phyloP scores from a whole-genome alignment of 1,139 yeast genomes.

The Diutina sp. region DNA sequence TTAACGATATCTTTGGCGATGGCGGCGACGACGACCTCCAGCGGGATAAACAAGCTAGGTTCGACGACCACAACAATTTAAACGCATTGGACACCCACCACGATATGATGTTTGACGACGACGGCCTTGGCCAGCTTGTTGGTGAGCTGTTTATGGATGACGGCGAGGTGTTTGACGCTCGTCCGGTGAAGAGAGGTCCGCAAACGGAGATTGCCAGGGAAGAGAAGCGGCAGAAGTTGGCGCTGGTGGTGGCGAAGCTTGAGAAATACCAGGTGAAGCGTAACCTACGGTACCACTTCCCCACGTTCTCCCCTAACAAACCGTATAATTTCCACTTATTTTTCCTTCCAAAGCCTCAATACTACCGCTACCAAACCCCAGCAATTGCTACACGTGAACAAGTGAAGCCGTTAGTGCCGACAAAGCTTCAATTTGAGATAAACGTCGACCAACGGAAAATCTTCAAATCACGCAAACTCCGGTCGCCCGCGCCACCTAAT shows the following conservation, averaged over 20 bases:
- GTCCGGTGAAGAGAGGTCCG: background rate
- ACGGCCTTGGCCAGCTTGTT: constrained; percentile 26
- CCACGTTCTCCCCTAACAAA: constrained; percentile 43
- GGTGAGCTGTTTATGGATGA: background rate
- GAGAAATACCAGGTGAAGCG: constrained; percentile 21
- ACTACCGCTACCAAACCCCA: constrained; percentile 40
- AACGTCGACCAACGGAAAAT: constrained; percentile 33
- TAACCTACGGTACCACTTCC: constrained; percentile 40
- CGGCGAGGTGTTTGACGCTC: background rate
- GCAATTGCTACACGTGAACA: constrained; percentile 23
- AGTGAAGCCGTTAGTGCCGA: constrained; percentile 49
- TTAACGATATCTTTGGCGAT: constrained; percentile 37
- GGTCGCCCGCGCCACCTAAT: constrained; percentile 3
- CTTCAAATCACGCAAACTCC: constrained; percentile 19
- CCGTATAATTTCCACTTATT: constrained; percentile 55
- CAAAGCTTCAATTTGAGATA: constrained; percentile 34
- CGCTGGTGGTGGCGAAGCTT: constrained; percentile 17
- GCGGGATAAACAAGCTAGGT: background rate
- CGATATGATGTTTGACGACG: constrained; percentile 16
- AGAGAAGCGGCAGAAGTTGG: constrained; percentile 14
- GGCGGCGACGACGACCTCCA: background rate
- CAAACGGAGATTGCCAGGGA: constrained; percentile 8
- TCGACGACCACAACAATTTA: constrained; percentile 5
- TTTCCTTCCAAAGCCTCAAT: constrained; percentile 51
- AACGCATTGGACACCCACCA: constrained; percentile 16